phyloP scores from a whole-genome alignment of 1,139 yeast species.

The Yamadazyma atmosphaerica region DNA sequence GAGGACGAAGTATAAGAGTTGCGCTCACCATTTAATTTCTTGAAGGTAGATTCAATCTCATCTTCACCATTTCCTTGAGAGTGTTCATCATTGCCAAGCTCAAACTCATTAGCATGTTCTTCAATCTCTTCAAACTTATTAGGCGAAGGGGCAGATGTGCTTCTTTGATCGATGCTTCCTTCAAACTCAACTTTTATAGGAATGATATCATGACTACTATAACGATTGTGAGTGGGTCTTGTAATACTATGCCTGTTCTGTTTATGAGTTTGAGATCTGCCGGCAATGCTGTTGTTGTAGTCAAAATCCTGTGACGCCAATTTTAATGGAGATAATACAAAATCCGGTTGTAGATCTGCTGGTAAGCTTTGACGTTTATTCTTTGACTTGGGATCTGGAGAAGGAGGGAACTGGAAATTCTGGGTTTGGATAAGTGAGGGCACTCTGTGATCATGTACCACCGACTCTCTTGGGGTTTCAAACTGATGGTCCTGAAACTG shows the following conservation, averaged over 20 bases:
- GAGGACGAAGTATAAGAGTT: slow-evolving; percentile 23
- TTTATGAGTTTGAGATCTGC: slow-evolving; percentile 10
- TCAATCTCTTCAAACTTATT: slow-evolving; percentile 14
- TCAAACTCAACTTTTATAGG: slow-evolving; percentile 51
- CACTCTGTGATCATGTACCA: slow-evolving; percentile 9
- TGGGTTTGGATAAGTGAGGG: slow-evolving; percentile 17
- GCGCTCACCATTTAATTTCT: slow-evolving; percentile 14
- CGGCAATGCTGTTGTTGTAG: slow-evolving; percentile 6
- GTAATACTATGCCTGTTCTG: slow-evolving; percentile 26
- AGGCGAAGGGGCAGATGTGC: slow-evolving; percentile 30
- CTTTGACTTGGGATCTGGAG: slow-evolving; percentile 33
- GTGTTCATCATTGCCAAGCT: slow-evolving; percentile 2
- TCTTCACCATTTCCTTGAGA: slow-evolving; percentile 2
- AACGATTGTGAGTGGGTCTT: slow-evolving; percentile 40
- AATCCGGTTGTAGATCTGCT: slow-evolving; percentile 31
- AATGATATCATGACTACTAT: slow-evolving; percentile 45
- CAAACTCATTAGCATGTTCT: slow-evolving; percentile 9
- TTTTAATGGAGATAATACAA: slow-evolving; percentile 47
- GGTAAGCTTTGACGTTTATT: slow-evolving; percentile 39
- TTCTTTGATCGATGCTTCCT: slow-evolving; percentile 18
- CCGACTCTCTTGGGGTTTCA: slow-evolving; percentile 12
- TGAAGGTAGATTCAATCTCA: slow-evolving; percentile 11
- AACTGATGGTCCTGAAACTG: background rate
- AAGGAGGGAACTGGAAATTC: slow-evolving; percentile 31
- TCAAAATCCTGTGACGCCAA: slow-evolving; percentile 21